phyloP scores from a whole-genome alignment of 306 rosid species.

The Casuarina equisetifolia region DNA sequence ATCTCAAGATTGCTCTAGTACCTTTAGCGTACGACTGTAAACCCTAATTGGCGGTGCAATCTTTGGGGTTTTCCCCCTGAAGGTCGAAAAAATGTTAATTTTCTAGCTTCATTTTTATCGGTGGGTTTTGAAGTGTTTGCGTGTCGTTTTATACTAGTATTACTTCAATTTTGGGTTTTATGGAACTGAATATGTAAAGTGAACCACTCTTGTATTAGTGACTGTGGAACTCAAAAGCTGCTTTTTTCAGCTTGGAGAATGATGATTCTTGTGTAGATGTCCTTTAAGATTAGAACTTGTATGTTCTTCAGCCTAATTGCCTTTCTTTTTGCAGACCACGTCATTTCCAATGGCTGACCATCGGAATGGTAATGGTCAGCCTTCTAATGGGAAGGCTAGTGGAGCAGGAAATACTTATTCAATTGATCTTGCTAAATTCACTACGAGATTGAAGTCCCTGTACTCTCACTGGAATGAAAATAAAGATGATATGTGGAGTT shows the following conservation, averaged over 20 bases:
- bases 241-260: background rate
- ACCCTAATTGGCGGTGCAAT: background rate
- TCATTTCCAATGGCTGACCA: constrained; percentile 64
- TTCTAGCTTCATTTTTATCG: background rate
- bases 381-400: constrained; percentile 56
- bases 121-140: background rate
- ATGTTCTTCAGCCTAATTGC: background rate
- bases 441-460: constrained; percentile 52
- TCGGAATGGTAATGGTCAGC: constrained; percentile 68
- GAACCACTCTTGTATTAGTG: no score
- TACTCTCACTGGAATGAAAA: constrained; percentile 73
- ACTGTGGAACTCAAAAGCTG: background rate
- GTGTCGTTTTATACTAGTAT: background rate
- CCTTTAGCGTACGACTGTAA: background rate
- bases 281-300: no score
- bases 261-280: background rate
- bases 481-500: constrained; percentile 65
- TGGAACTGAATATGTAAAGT: background rate
- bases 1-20: background rate
- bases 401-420: constrained; percentile 54
- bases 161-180: background rate
- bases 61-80: background rate
- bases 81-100: background rate
- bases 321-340: constrained; percentile 3
- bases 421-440: constrained; percentile 65